phyloP scores from a whole-genome alignment of 129 eudicot species.

The Mikania micrantha region DNA sequence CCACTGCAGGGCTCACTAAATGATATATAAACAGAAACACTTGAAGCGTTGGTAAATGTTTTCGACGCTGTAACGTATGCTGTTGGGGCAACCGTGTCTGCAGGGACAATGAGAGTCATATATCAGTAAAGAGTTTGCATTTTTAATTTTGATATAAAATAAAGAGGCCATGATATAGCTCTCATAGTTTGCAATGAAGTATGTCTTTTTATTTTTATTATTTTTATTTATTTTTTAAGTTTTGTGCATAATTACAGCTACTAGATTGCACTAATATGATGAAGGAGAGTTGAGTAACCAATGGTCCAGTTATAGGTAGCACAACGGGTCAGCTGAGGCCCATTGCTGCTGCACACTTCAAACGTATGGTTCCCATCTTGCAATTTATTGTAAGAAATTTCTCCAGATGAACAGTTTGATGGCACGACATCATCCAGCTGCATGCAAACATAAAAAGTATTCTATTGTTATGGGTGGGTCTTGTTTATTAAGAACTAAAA shows the following conservation, averaged over 20 bases:
- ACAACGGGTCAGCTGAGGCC: conserved; percentile 47
- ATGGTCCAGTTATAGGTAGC: conserved; percentile 75
- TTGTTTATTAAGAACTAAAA: not conserved
- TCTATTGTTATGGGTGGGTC: not conserved
- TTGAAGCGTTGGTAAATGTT: conserved; percentile 58
- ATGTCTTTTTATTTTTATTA: not conserved
- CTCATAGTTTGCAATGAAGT: too few relatives aligned
- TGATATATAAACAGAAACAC: conserved; percentile 54
- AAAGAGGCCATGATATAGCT: too few relatives aligned
- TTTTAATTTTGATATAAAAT: too few relatives aligned
- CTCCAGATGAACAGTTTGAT: conserved; percentile 60
- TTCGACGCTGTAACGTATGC: conserved; percentile 54
- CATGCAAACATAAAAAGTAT: conserved; percentile 14
- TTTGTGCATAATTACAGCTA: not conserved
- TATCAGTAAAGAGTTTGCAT: too few relatives aligned
- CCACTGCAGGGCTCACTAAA: conserved; percentile 77
- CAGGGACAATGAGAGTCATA: conserved; percentile 26
- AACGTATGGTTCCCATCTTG: conserved; percentile 73
- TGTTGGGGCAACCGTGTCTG: conserved; percentile 85
- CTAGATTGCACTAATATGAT: not conserved
- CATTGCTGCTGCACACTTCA: conserved; percentile 68
- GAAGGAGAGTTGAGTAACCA: conserved; percentile 47
- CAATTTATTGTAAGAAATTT: conserved; percentile 40
- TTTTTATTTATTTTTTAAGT: too few relatives aligned
- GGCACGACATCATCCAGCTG: conserved; percentile 63